phyloP scores from a whole-genome alignment of 257 asterid genomes.

The Craterostigma plantagineum region DNA sequence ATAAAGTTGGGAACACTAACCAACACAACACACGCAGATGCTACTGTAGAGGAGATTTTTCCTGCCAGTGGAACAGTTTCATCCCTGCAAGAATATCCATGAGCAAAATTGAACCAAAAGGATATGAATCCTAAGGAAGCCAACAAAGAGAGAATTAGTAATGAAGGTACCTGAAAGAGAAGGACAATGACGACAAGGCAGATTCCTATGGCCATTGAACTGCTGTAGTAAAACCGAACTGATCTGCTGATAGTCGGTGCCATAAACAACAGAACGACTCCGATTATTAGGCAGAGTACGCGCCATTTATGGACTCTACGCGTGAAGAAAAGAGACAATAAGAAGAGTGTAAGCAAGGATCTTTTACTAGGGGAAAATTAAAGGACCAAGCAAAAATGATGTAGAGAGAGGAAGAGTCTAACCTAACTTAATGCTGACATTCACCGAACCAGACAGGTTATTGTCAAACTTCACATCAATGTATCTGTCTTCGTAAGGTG shows the following conservation, averaged over 20 bases:
- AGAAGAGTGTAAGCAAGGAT: conserved; percentile 3
- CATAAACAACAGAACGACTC: conserved; percentile 38
- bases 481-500: conserved; percentile 57
- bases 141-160: neutral
- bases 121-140: neutral
- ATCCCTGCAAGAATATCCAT: conserved; percentile 42
- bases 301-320: conserved; percentile 74
- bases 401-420: conserved; percentile 2
- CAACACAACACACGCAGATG: conserved; percentile 60
- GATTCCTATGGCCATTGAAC: conserved; percentile 75
- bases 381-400: conserved; percentile 4
- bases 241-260: conserved; percentile 77
- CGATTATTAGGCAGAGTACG: conserved; percentile 38
- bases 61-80: conserved; percentile 78
- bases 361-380: conserved; percentile 1
- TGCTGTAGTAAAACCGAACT: conserved; percentile 89
- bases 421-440: conserved; percentile 47
- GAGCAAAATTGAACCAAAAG: neutral
- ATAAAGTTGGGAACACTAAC: conserved; percentile 19
- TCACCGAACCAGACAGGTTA: conserved; percentile 50
- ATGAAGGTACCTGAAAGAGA: conserved; percentile 59
- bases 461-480: conserved; percentile 59
- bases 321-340: conserved; percentile 10
- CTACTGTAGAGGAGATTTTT: conserved; percentile 61
- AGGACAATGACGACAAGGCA: conserved; percentile 62